These are phyloP conservation scores for Dictyostelium discoideum DNA, from an alignment of 78 protist genomes.

Conservation along the genomic window DNA sequence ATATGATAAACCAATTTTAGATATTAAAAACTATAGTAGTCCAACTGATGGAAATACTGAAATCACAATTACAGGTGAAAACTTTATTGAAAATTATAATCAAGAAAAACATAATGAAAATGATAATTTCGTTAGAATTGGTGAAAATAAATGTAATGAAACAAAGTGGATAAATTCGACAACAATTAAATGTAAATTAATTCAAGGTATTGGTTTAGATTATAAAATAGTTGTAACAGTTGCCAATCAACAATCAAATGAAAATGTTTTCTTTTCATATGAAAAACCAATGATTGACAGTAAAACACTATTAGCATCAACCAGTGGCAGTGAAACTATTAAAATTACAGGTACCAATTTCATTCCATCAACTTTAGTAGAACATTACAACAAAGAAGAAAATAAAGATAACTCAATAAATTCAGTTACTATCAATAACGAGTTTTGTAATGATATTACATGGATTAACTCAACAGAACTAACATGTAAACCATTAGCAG, in stretches of 20 bases:
- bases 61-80: too few species aligned
- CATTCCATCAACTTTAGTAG: conserved; percentile 26
- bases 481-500: background rate
- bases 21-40: too few species aligned
- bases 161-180: background rate
- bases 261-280: background rate
- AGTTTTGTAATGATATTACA: background rate
- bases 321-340: background rate
- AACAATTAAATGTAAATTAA: background rate
- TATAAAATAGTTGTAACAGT: background rate
- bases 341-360: conserved; percentile 23
- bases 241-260: background rate
- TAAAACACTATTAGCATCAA: background rate
- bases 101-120: background rate
- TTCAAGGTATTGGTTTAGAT: background rate
- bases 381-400: background rate
- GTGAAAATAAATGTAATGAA: background rate
- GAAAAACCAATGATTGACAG: background rate
- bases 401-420: background rate
- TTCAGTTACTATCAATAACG: background rate
- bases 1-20: too few species aligned
- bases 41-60: too few species aligned
- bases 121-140: background rate
- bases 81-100: conserved; percentile 2
- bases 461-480: background rate